A percentile compares a stretch with the other conserved stretches of the same genome.
phyloP scores from a whole-genome alignment of 768 basidiomycete genomes.

The Candolleomyces eurysporus region DNA sequence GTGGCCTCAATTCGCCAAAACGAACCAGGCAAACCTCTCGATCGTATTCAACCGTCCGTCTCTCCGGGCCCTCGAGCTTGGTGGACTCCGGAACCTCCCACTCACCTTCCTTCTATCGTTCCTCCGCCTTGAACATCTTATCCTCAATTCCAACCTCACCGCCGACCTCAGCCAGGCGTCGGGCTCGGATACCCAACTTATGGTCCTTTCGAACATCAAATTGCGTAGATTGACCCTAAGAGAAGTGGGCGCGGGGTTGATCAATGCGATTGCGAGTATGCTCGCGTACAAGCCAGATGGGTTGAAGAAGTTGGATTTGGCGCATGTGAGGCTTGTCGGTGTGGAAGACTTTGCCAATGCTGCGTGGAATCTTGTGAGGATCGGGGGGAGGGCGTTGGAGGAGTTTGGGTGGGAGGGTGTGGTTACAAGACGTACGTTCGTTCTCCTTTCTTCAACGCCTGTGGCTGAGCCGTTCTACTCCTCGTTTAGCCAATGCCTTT shows the following conservation, averaged over 20 bases:
- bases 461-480: not conserved
- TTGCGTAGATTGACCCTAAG: not conserved
- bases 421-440: not conserved
- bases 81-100: conserved; percentile 2
- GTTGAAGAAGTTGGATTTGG: not conserved
- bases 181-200: not conserved
- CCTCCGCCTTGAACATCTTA: not conserved
- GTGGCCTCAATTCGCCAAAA: not conserved
- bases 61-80: not conserved
- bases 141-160: not conserved
- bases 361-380: not conserved
- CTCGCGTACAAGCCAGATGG: not conserved
- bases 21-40: not conserved
- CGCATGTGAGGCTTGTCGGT: not conserved
- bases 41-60: not conserved
- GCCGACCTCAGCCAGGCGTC: not conserved
- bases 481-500: not conserved
- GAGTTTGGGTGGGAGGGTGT: conserved; percentile 3
- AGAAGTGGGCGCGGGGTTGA: not conserved
- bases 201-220: not conserved
- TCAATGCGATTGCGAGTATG: not conserved
- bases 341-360: not conserved
- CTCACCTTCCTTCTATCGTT: not conserved
- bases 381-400: conserved; percentile 1
- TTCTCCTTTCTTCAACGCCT: not conserved